Base-by-base conservation (phyloP, 2,329 filamentous ascomycete genomes). In the Zopfia rhizophila region DNA sequence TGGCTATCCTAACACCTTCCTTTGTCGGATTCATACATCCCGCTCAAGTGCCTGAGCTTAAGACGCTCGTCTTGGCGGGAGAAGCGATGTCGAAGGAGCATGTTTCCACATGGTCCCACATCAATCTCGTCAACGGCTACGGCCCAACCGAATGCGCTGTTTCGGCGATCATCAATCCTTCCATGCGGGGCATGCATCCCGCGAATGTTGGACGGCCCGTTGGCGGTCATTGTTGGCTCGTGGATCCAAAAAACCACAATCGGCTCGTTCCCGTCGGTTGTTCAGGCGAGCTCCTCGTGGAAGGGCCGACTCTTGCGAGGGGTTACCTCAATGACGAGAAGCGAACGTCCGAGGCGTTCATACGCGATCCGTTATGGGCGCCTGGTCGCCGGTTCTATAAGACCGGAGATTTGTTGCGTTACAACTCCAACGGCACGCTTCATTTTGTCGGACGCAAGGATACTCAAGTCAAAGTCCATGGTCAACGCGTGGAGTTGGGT, bases 11-110 rank as follows among this genome's bases (percentile, higher is more conserved):
- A 7, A 55, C 53, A 16, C 51, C 53, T 11, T 49, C 51, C n/a
- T 25, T 53, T 16, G 48, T 39, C 14, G 14, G 70, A 66, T 62
- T 74, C 3, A 71, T 52, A 5, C 16, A 48, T 5, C 67, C 23
- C 70, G 75, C 35, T 62, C 73, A 11, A 53, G 8, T 72, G 68
- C 11, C 74, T 61, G 24, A 63, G 2, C 53, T 78, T 18, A 68
- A 75, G 31, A 61, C 66, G 1, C 60, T 78, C 18, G 59, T 69
- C 1, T 58, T 68, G 17, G 73, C 69, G 29, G 75, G 75, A 25
- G 75, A 78, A 43, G 45, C 55, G 14, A 45, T 63, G 31, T 61
- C 68, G 3, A 51, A 65, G 19, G 19, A 7, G 35, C 24, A 18
- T 13, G 17, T 47, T 1, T 22, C 48, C 3, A 50, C 31, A 2